Base-by-base conservation (phyloP, 192 early-diverging fungal species). In the Coemansia sp. region DNA sequence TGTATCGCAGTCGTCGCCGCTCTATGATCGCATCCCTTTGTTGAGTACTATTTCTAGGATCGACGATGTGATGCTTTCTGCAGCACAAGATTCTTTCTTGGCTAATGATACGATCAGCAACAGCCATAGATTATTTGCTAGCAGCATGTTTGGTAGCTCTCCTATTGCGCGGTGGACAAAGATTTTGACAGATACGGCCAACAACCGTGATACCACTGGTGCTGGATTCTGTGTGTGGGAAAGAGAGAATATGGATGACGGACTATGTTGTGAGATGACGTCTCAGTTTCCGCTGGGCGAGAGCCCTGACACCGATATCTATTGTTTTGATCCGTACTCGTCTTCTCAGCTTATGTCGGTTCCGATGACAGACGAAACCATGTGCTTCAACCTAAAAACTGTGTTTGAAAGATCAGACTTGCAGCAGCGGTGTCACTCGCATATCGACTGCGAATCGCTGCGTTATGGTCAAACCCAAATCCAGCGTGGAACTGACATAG, bases 241-340 rank as follows among this genome's bases (percentile, higher is more conserved):
- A 30, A 48, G 18, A 12, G 71, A 67, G 12, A 73, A 79, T 11
- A 45, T 64, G 11, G 76, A 79, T 38, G 76, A 79, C 29, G 76
- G 76, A 12, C 60, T 79, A 48, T 79, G 76, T 67, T 79, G 76
- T 64, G 76, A 79, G 48, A 79, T 79, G 68, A 67, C 76, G 29
- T 36, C 57, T 0, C 55, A 18, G 60, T 70, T 60, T 36, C 76
- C 76, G 33, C 60, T 79, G 56, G 76, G 76, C 50, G 71, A 73
- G 57, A 79, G 76, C 56, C 76, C 76, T 30, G 76, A 79, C 40
- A n/a, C n/a, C 14, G 49, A 56, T 18, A 57, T 79, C 16, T 71
- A 73, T 11, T 79, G 76, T 64, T 79, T 79, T 48, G 71, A 70
- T 34, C 42, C 30, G 14, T 73, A 67, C 56, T 32, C 29, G 16